Evolutionary conservation across 768 basidiomycete species (phyloP), one percentile per base, ranked within the genome.

Genomic region (Trametes maxima): DNA sequence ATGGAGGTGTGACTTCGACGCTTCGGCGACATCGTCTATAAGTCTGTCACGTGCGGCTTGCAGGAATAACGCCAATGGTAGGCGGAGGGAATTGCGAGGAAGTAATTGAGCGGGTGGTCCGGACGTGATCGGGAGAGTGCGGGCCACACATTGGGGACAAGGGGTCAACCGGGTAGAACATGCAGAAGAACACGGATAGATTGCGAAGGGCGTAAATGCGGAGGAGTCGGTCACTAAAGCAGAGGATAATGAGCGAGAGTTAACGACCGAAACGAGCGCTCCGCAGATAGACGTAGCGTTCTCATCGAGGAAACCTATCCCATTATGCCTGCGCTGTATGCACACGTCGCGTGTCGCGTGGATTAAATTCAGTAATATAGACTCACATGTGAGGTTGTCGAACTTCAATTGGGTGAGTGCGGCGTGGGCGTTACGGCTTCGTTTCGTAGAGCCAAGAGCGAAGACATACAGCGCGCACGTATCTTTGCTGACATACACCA

Each of bases 391-490:
- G 52, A 90, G 74, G 2, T 78, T 81, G 53, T 84, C 81, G 40
- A 87, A 75, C 28, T 74, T 68, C 28, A 87, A 68, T 16, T 64
- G 63, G 60, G 67, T 68, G 42, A 87, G 71, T 21, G 69, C 50
- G 25, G 68, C 65, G 13, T 75, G 70, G 39, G 73, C 72, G 28
- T 71, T 59, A 22, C 74, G 72, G 36, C 71, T 63, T 16, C 63
- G 57, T 48, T 77, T 74, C 2, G 67, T 59, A 25, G 80, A 74
- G 17, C 78, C 75, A 28, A 89, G 71, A 16, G 74, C 72, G 70
- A 89, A 91, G n/a, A 84, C 79, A 73, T 88, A 83, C 55, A 90
- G 77, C 24, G 73, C 67, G n/a, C 76, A 78, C 10, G 77, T 69
- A 24, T 75, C 73, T 52, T 78, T 72, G 36, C 76, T 76, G 48